These are phyloP conservation scores for Umbelopsis sp. DNA, from an alignment of 192 early-diverging fungal genomes.

Conservation along the genomic window DNA sequence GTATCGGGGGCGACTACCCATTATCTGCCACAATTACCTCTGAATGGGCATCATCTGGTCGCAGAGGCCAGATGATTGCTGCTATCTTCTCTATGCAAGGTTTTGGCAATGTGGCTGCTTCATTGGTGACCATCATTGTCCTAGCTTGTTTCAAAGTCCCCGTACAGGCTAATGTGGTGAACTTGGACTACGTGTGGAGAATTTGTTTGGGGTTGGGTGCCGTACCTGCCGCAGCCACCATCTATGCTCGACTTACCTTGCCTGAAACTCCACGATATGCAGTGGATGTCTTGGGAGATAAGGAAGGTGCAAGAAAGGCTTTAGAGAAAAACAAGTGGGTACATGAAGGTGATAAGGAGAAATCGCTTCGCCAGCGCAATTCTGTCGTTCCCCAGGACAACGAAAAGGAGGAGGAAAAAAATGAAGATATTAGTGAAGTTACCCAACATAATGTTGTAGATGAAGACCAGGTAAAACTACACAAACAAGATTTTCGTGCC, in stretches of 20 bases:
- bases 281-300: slow-evolving; percentile 36
- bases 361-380: not conserved
- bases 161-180: slow-evolving; percentile 62
- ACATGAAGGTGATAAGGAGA: not conserved
- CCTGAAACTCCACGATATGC: slow-evolving; percentile 81
- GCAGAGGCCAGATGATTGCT: slow-evolving; percentile 80
- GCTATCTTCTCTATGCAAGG: slow-evolving; percentile 92
- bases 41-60: slow-evolving; percentile 80
- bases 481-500: not conserved
- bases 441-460: not conserved
- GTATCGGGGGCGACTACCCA: slow-evolving; percentile 90
- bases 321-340: slow-evolving; percentile 5
- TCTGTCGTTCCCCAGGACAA: not conserved
- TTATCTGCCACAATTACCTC: slow-evolving; percentile 84
- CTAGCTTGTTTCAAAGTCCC: slow-evolving; percentile 68
- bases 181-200: slow-evolving; percentile 90
- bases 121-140: slow-evolving; percentile 68
- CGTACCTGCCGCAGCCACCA: slow-evolving; percentile 74
- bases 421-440: no score
- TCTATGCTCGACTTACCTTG: slow-evolving; percentile 84
- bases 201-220: slow-evolving; percentile 78
- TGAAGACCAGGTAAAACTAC: not conserved
- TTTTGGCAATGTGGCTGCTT: slow-evolving; percentile 80
- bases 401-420: not conserved
- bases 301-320: slow-evolving; percentile 1